Conservation (phyloP, 495 filamentous ascomycete species). For the Aspergillus sparsus region DNA sequence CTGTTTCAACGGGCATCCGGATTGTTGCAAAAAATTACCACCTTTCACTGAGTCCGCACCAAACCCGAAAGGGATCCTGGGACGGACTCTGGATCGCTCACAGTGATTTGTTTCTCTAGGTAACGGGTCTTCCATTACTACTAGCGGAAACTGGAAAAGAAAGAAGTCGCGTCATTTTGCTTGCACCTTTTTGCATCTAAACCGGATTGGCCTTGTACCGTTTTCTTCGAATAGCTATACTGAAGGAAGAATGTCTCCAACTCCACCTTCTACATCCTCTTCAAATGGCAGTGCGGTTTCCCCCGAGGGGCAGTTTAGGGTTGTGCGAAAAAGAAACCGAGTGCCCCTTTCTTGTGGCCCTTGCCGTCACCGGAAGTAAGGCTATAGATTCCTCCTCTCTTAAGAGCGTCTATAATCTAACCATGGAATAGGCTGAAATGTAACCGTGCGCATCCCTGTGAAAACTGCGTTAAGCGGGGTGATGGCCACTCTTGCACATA, state of each 20-base stretch:
- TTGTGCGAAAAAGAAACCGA: conserved; percentile 91
- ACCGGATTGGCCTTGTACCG: too few relatives aligned
- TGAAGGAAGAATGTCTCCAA: conserved; percentile 68
- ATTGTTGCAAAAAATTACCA: neutral
- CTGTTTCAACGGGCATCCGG: too few relatives aligned
- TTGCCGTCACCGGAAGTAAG: conserved; percentile 93
- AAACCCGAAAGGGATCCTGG: conserved; percentile 19
- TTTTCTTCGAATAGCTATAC: too few relatives aligned
- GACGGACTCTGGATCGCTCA: conserved; percentile 7
- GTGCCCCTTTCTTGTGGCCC: conserved; percentile 93
- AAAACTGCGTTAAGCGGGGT: conserved; percentile 90
- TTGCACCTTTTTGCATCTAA: neutral
- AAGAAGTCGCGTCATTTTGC: neutral
- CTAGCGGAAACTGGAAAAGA: neutral
- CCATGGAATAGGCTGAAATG: conserved; percentile 73
- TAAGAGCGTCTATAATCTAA: conserved; percentile 32
- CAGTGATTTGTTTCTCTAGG: neutral
- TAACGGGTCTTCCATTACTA: neutral
- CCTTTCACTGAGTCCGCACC: conserved; percentile 6
- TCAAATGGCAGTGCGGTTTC: conserved; percentile 75
- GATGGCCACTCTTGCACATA: conserved; percentile 87
- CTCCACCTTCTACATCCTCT: conserved; percentile 83
- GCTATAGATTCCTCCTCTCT: conserved; percentile 25
- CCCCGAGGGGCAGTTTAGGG: conserved; percentile 81
- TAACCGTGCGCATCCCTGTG: conserved; percentile 87